Evolutionary conservation across 495 filamentous ascomycete species (phyloP).

Genomic region (Entonaema liquescens): DNA sequence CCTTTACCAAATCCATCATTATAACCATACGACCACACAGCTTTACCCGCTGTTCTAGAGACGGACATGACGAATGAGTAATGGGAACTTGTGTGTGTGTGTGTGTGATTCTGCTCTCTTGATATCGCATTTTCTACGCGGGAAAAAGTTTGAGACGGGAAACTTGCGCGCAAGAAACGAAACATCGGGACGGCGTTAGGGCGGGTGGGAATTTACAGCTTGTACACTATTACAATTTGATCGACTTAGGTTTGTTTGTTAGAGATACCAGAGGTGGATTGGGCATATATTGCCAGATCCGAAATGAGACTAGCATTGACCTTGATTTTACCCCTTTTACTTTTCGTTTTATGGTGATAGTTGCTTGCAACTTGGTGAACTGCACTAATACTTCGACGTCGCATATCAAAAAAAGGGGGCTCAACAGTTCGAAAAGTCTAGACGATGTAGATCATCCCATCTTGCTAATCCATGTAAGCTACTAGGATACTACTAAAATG

Average conservation of each 20-base stretch:
- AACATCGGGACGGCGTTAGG: conserved; percentile 42
- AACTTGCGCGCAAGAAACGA: conserved; percentile 20
- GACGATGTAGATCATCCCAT: background rate
- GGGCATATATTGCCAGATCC: conserved; percentile 35
- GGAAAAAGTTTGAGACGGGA: conserved; percentile 30
- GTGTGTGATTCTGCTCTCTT: conserved; percentile 20
- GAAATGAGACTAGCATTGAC: conserved; percentile 26
- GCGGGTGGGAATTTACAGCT: conserved; percentile 4
- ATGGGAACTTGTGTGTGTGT: conserved; percentile 24
- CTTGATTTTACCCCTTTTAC: background rate
- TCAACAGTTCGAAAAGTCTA: background rate
- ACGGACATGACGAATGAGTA: conserved; percentile 45
- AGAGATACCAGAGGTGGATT: conserved; percentile 38
- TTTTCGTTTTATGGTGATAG: background rate
- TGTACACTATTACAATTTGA: conserved; percentile 28
- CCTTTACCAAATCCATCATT: conserved; percentile 7
- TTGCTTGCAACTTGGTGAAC: background rate
- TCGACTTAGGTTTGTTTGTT: conserved; percentile 1
- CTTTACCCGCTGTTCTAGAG: conserved; percentile 28
- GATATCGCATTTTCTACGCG: conserved; percentile 28
- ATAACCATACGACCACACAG: conserved; percentile 17
- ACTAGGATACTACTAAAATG: background rate
- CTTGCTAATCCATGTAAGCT: background rate
- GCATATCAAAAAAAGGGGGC: background rate
- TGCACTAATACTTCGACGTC: background rate